Base-by-base conservation (phyloP, 495 filamentous ascomycete genomes). In the Corynascus novoguineensis region DNA sequence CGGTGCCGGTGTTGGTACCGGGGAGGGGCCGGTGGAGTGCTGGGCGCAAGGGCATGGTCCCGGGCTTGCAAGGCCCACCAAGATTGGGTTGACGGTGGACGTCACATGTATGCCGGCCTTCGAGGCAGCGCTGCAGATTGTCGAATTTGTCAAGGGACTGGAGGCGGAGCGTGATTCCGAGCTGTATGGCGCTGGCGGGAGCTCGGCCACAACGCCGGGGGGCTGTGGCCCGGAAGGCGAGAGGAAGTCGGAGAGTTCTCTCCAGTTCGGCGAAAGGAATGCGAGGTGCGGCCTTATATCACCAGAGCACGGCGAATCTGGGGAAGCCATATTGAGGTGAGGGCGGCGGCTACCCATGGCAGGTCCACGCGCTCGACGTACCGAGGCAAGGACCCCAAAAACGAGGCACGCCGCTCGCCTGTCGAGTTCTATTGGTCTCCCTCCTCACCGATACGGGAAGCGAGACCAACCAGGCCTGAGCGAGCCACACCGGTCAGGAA, bases 81-180 rank as follows among this genome's bases (percentile, higher is more conserved):
- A 48, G 10, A 29, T 27, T 11, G 62, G 55, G 17, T 21, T 65
- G 48, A 60, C 48, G 12, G 22, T 68, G 3, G 62, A 69, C 22
- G 46, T 64, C 15, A 64, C 60, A 10, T 27, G 22, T 7, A 9
- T 46, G 53, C 42, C 59, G 32, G 53, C 60, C 8, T 57, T 63
- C 15, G 61, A 67, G 50, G 60, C 60, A 10, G 67, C 64, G 6
- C 35, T 65, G n/a, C 32, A 58, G 48, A 67, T 69, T 29, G 55
- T 66, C 10, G 60, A 57, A 50, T 57, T 60, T 31, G 62, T 64
- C 7, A 64, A 57, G 41, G 42, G 27, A 17, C 37, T 58, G 17
- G 51, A 59, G 28, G 62, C 27, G 6, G 58, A 60, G 53, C 34
- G 51, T 21, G 58, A 60, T n/a, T 37, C 35, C 1, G 57, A 59